Evolutionary conservation across 495 filamentous ascomycete genomes (phyloP), one percentile per base, ranked within the genome.

Genomic region (Penicillium lagena): DNA sequence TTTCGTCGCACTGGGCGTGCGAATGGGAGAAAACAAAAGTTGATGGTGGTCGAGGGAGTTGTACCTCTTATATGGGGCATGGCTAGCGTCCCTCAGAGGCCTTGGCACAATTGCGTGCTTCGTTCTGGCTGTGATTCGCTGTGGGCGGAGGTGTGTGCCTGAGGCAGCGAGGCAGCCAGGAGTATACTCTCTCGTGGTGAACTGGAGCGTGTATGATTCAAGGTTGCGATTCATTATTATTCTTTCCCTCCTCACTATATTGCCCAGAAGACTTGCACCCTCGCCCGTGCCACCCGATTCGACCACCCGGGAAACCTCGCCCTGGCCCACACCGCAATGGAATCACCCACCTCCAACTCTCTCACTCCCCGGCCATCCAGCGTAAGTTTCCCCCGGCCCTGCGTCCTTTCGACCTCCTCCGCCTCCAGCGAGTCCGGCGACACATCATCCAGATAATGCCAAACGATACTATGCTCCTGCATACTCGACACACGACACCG

Each of bases 251-350:
- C 6, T 17, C 1, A 22, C 69, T 52, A 87, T 30, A 83, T 56
- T 11, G 78, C 79, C 79, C 78, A 86, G 48, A 77, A 84, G 13
- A 86, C 71, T 38, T 78, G 68, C 34, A 86, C 70, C 46, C 71
- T 62, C n/a, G 79, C 70, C 10, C 64, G 60, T 29, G 80, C 51
- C 8, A 87, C 66, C 41, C 69, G 43, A 43, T 87, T 87, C 1
- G 29, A 28, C 85, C 85, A 88, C 0, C 68, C 76, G 0, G 66
- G 67, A 52, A 83, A 89, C 40, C 80, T 68, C 1, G 81, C 73
- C 42, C 77, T 73, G 5, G 64, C 82, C 81, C 82, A 85, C 13
- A 89, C 54, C 2, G 78, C 78, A 32, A 88, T 66, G 11, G 78
- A 68, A 60, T 89, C 83, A 0, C 84, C 85, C 12, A 83, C 50